phyloP scores from a whole-genome alignment of 495 filamentous ascomycete species.

The Aspergillus steynii region DNA sequence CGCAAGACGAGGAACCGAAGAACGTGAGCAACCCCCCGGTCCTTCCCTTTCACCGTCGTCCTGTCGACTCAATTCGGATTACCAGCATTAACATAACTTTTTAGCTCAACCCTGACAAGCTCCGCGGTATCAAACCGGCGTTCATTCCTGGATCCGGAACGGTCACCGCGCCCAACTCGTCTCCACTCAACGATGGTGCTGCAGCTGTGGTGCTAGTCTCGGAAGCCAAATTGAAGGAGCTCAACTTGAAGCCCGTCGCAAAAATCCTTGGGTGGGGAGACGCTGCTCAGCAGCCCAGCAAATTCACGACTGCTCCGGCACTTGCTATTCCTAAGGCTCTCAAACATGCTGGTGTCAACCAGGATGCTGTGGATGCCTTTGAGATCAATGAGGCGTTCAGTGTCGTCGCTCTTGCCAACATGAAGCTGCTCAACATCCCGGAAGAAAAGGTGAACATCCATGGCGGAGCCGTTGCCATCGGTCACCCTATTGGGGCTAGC shows the following conservation, averaged over 20 bases:
- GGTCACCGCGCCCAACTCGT: constrained; percentile 96
- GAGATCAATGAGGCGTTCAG: constrained; percentile 99
- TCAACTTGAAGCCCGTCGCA: constrained; percentile 84
- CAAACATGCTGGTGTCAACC: constrained; percentile 79
- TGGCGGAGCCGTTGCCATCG: constrained; percentile 92
- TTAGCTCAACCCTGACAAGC: constrained; percentile 87
- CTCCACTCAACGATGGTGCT: constrained; percentile 91
- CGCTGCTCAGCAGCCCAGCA: constrained; percentile 81
- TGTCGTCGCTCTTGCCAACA: constrained; percentile 92
- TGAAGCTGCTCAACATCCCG: constrained; percentile 78
- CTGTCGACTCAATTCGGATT: background rate
- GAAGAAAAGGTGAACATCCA: constrained; percentile 93
- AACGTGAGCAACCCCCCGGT: constrained; percentile 55
- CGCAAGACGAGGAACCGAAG: constrained; percentile 92
- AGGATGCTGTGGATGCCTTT: constrained; percentile 80
- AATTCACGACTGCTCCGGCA: constrained; percentile 95
- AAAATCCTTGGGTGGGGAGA: constrained; percentile 98
- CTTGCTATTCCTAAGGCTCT: constrained; percentile 95
- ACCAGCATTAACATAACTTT: background rate
- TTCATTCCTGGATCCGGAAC: constrained; percentile 82
- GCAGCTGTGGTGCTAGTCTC: constrained; percentile 89
- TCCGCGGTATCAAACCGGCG: constrained; percentile 77
- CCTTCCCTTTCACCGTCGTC: background rate
- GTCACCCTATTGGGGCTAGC: constrained; percentile 90
- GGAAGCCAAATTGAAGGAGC: constrained; percentile 82